Base-by-base conservation (phyloP, 768 basidiomycete species). In the Boletus pseudopeckii region DNA sequence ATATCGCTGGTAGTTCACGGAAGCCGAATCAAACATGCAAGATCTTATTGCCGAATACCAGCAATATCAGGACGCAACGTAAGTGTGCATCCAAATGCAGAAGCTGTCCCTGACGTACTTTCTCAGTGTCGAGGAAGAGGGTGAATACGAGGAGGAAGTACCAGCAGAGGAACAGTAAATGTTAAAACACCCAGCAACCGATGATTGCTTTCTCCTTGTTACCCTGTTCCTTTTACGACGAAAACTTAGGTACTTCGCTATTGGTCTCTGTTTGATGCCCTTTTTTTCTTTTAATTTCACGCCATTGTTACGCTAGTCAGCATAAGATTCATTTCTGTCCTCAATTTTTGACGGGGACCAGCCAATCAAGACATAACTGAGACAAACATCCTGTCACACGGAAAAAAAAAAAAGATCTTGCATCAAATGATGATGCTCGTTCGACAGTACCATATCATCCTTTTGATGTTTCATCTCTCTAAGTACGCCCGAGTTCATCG, bases 21-120 rank as follows among this genome's bases (percentile, higher is more conserved):
- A 98, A 74, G 96, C 95, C 52, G 95, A 98, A 76, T 94, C 91
- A 59, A 98, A 98, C 83, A 94, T 98, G 93, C 93, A 97, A 71
- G 96, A 98, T 78, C 79, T 98, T 59, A 91, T 98, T 56, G 92
- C 94, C 48, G 96, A 98, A 76, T 98, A 97, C 76, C 92, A 96
- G 71, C 92, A 93, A 74, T 93, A 93, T 76, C 91, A 93, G 76
- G 91, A 93, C 67, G 91, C 91, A 40, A 92, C 90, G 89, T 92
- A 74, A 57, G 90, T 84, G 14, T n/a, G 5, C 57, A 32, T 4
- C 5, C 7, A 5, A 4, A 1, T 37, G 13, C 6, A 11, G 34
- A 51, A 18, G 41, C 5, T 26, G n/a, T 57, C 66, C 5, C 65
- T 64, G n/a, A 41, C 46, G 20, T 40, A 15, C 57, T 7, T 8